Evolutionary conservation across 2,329 filamentous ascomycete species (phyloP).

Genomic region (Neophaeococcomyces aloes): DNA sequence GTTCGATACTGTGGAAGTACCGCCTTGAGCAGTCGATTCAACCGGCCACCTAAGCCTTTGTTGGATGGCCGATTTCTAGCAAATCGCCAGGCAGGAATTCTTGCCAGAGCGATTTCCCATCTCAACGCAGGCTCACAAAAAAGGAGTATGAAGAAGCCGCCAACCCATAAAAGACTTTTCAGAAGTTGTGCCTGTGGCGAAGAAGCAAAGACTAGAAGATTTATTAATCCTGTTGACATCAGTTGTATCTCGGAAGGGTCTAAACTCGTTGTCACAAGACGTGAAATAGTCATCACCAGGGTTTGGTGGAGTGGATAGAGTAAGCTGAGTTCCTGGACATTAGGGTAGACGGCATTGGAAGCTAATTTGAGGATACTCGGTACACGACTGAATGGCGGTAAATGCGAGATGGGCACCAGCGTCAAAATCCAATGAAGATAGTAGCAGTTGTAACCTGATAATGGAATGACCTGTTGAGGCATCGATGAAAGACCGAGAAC

Average conservation of each 20-base stretch:
- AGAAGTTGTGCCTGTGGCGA: constrained; percentile 79
- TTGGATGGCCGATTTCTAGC: constrained; percentile 26
- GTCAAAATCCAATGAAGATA: constrained; percentile 70
- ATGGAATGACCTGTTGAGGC: constrained; percentile 55
- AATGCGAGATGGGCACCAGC: constrained; percentile 49
- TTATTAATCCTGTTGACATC: constrained; percentile 70
- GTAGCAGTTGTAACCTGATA: constrained; percentile 47
- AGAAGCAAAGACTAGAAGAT: constrained; percentile 63
- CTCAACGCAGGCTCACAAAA: constrained; percentile 62
- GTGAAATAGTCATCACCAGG: constrained; percentile 60
- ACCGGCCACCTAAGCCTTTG: not conserved
- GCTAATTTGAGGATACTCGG: constrained; percentile 19
- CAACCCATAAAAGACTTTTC: constrained; percentile 72
- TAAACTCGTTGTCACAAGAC: constrained; percentile 79
- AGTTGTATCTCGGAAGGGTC: constrained; percentile 79
- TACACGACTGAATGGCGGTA: constrained; percentile 21
- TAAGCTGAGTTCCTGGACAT: constrained; percentile 50
- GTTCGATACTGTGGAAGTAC: constrained; percentile 4
- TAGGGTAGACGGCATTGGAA: constrained; percentile 23
- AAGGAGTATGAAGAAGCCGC: constrained; percentile 67
- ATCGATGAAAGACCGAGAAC: constrained; percentile 70
- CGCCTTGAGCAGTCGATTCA: constrained; percentile 3
- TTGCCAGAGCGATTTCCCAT: constrained; percentile 75
- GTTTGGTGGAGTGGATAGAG: constrained; percentile 78
- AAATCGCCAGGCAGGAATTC: constrained; percentile 87